Evolutionary conservation across 75 land plant genomes (phyloP), one percentile per base, ranked within the genome.

Genomic region (Picea sitchensis): DNA sequence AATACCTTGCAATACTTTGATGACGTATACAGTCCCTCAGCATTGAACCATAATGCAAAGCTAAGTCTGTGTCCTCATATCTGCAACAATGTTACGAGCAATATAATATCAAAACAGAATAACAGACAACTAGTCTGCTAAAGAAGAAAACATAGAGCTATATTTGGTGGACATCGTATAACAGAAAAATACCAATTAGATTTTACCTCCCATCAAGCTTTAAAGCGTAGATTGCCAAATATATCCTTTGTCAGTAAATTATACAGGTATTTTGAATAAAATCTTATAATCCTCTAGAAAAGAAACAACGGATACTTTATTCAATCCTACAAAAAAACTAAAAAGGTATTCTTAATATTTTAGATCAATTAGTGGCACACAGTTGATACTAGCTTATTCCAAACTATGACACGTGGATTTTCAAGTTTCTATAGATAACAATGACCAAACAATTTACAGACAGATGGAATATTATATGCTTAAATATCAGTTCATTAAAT

Each of bases 31-130:
- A 97, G 58, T 97, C 98, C 59, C 98, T 91, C 78, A 90, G 41
- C 99, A 97, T 97, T 69, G 96, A 82, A 34, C 99, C 99, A 80
- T 95, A 97, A 78, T 97, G 99, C 83, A 97, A 85, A 64, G 99
- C 99, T 81, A 97, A 80, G 69, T 97, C 98, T 63, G 87, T 89
- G 78, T 93, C 84, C 59, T 97, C 98, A 85, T 97, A 97, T 38
- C 96, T 94, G 81, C 13, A 81, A 57, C 23, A 62, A 20, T 62
- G 56, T 51, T 51, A 9, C 11, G 2, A 51, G 11, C 56, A 51
- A 51, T 51, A 51, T 51, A 11, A 9, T 51, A 51, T 51, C 56
- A 51, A 2, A 51, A 51, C 11, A 47, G 1, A 47, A 47, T 47
- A 47, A 0, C 8, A 47, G 9, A 47, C 0, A 7, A 7, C 54